Percentiles rank a stretch among this genome's conserved stretches.
Conservation (phyloP, 495 filamentous ascomycete genomes). For the Acidiella bohemica region DNA sequence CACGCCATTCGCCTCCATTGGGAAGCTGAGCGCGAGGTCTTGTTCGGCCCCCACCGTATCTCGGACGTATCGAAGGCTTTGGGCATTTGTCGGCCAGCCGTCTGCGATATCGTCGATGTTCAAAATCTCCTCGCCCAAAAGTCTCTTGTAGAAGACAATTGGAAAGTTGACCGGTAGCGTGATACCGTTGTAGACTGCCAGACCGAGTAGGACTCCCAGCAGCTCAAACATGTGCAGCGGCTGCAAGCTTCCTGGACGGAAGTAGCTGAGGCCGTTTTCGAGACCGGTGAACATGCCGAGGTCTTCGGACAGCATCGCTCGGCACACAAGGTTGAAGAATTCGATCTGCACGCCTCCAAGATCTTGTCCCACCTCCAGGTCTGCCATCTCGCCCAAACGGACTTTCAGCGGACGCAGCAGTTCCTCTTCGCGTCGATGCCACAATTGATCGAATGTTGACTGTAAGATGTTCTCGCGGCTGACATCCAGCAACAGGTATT, state of each 20-base stretch:
- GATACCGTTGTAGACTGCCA: conserved; percentile 90
- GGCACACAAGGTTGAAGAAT: conserved; percentile 75
- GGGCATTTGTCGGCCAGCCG: conserved; percentile 71
- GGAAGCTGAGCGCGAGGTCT: conserved; percentile 6
- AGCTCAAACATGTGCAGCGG: conserved; percentile 83
- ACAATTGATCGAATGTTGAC: conserved; percentile 78
- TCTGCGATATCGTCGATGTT: conserved; percentile 54
- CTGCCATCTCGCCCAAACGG: conserved; percentile 55
- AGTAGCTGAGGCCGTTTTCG: conserved; percentile 68
- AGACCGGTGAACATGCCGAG: conserved; percentile 67
- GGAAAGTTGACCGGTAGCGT: conserved; percentile 84
- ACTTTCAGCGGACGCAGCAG: conserved; percentile 78
- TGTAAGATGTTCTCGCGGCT: conserved; percentile 39
- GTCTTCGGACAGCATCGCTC: conserved; percentile 59
- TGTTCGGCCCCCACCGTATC: neutral
- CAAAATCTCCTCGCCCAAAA: conserved; percentile 41
- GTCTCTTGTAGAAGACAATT: conserved; percentile 63
- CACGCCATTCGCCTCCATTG: conserved; percentile 17
- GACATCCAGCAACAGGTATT: conserved; percentile 11
- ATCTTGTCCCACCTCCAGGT: conserved; percentile 81
- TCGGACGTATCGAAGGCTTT: conserved; percentile 30
- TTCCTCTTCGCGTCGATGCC: conserved; percentile 70
- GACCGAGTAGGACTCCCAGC: conserved; percentile 67
- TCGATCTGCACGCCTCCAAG: conserved; percentile 92
- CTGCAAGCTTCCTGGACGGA: conserved; percentile 65